Conservation (phyloP, 805 yeast genomes). For the Komagataella phaffii region DNA sequence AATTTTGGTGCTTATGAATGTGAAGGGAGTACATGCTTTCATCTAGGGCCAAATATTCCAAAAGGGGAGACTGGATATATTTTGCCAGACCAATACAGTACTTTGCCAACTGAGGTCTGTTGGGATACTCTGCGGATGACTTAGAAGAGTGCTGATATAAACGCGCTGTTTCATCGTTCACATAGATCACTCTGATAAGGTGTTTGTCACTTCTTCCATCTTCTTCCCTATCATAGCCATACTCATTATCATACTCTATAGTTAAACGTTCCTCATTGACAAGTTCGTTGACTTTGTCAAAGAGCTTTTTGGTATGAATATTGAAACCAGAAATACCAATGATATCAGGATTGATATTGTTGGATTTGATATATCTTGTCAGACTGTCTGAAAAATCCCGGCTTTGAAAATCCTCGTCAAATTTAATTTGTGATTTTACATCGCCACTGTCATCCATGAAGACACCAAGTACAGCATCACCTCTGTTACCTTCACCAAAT, state of each 20-base stretch:
- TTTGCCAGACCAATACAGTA: conserved; percentile 87
- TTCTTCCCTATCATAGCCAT: conserved; percentile 14
- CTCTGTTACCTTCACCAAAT: conserved; percentile 75
- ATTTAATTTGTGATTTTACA: conserved; percentile 61
- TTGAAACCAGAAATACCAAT: conserved; percentile 84
- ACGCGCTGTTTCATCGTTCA: conserved; percentile 86
- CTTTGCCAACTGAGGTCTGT: conserved; percentile 64
- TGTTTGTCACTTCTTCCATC: conserved; percentile 26
- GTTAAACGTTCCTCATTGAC: conserved; percentile 33
- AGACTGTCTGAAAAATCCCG: conserved; percentile 56
- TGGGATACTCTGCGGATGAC: conserved; percentile 71
- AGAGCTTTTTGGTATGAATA: conserved; percentile 52
- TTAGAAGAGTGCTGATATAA: conserved; percentile 70
- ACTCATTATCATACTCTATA: conserved; percentile 12
- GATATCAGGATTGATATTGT: conserved; percentile 71
- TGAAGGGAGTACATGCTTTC: conserved; percentile 58
- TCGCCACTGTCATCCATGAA: conserved; percentile 72
- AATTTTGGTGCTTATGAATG: conserved; percentile 56
- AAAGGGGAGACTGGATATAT: conserved; percentile 82
- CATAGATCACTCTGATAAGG: conserved; percentile 61
- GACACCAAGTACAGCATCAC: conserved; percentile 79
- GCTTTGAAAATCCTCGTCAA: conserved; percentile 59
- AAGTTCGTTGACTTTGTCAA: conserved; percentile 39
- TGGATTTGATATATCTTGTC: conserved; percentile 34
- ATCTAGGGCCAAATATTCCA: conserved; percentile 75